Evolutionary conservation across 352 stramenopile genomes (phyloP), one percentile per base, ranked within the genome.

Genomic region (Globisporangium megalacanthum): DNA sequence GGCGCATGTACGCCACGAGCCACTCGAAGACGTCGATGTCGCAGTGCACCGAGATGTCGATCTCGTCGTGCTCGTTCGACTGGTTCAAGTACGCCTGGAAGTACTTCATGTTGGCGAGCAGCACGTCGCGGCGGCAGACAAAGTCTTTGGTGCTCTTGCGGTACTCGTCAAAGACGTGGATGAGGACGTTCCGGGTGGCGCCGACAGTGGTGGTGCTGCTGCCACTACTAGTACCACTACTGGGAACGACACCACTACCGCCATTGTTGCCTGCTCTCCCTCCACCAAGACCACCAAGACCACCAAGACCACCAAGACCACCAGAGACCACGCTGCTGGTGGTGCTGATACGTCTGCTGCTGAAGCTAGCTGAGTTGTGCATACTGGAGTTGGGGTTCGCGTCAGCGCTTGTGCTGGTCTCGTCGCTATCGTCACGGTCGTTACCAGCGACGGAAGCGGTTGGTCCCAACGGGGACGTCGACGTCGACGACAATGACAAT

Each of bases 1-100:
- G 33, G 33, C 8, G 33, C 33, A 97, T 95, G 65, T 95, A 96
- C 49, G 89, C 65, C 42, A 97, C 81, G 22, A 97, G 74, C 71
- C 90, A 92, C 68, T 95, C 89, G 56, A 97, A 97, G 56, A 97
- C 90, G 61, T 95, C 73, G 19, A 97, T 81, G 68, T 97, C 90
- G 61, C 89, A 97, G 61, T 97, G 88, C 58, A 97, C 89, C 9
- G 82, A 94, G 55, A 97, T 97, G 69, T 97, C 88, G 61, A 97
- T 93, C 66, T 97, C 88, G 53, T 97, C 86, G 64, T 87, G 68
- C 50, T 84, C 77, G 64, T 86, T 88, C 46, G 73, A 69, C 47
- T 87, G 75, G 61, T 83, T 88, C 19, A 95, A 64, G 35, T 90
- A 95, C n/a, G 72, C 60, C 45, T 72, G 77, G 66, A 97, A 97